These are phyloP conservation scores for Pleurotus platypus DNA, from an alignment of 768 basidiomycete species.

Conservation along the genomic window DNA sequence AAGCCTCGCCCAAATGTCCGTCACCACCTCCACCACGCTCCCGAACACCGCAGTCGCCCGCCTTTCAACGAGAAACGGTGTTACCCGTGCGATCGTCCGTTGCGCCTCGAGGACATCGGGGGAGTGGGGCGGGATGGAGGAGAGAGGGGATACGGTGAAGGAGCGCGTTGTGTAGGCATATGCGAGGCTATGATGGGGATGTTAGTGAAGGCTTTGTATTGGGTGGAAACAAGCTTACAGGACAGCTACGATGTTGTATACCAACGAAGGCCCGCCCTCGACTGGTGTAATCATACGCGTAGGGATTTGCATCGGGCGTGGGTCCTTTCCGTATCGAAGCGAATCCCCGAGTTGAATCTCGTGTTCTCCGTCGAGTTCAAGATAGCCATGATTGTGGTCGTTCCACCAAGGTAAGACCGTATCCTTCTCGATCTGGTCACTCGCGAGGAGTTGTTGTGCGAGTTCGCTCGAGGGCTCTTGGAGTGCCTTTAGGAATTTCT, in stretches of 20 bases:
- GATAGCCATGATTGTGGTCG: conserved; percentile 11
- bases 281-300: conserved; percentile 35
- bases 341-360: background rate
- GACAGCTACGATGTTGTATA: conserved; percentile 69
- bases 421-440: conserved; percentile 49
- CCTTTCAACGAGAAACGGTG: conserved; percentile 64
- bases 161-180: conserved; percentile 68
- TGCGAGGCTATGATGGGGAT: conserved; percentile 43
- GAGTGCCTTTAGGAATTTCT: conserved; percentile 56
- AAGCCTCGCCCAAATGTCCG: conserved; percentile 65
- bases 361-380: conserved; percentile 10
- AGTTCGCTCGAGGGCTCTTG: conserved; percentile 60
- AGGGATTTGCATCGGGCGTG: conserved; percentile 45
- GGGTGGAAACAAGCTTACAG: conserved; percentile 43
- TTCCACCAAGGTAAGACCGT: conserved; percentile 76
- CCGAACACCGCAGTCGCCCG: conserved; percentile 52
- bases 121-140: conserved; percentile 31
- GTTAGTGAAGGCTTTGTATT: conserved; percentile 3
- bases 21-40: conserved; percentile 48
- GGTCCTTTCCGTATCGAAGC: conserved; percentile 29
- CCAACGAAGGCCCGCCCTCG: conserved; percentile 36
- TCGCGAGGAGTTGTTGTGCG: conserved; percentile 56
- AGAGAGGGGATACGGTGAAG: conserved; percentile 57
- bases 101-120: conserved; percentile 45
- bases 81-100: conserved; percentile 43